phyloP scores from a whole-genome alignment of 2,329 filamentous ascomycete genomes.

The Trichoderma cornu-damae region DNA sequence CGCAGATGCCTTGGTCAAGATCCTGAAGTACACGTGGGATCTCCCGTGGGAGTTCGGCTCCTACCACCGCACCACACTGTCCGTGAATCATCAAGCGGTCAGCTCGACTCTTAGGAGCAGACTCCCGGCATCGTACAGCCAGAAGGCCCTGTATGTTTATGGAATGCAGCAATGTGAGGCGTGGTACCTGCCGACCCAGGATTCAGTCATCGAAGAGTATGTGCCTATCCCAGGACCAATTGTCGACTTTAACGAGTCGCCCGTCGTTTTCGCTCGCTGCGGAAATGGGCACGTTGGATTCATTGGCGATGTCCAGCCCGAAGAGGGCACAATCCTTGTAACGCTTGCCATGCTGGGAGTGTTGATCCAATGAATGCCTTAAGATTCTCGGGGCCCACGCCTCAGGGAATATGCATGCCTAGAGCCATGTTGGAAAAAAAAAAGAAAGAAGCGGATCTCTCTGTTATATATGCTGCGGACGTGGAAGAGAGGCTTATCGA shows the following conservation, averaged over 20 bases:
- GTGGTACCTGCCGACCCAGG: conserved; percentile 24
- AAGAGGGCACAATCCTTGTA: conserved; percentile 24
- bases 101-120: conserved; percentile 5
- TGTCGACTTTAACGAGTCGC: conserved; percentile 18
- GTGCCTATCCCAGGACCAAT: conserved; percentile 1
- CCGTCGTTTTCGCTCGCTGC: conserved; percentile 26
- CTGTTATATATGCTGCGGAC: background rate
- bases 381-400: background rate
- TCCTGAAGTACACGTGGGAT: conserved; percentile 14
- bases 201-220: conserved; percentile 9
- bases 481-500: background rate
- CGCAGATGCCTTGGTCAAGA: background rate
- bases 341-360: conserved; percentile 30
- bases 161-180: conserved; percentile 23
- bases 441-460: background rate
- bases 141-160: conserved; percentile 26
- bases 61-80: conserved; percentile 24
- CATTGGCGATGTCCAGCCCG: conserved; percentile 29
- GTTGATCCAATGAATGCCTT: background rate
- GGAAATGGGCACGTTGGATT: conserved; percentile 30
- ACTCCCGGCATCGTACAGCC: conserved; percentile 26
- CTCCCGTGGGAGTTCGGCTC: conserved; percentile 24
- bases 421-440: background rate
- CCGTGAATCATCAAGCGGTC: conserved; percentile 23
- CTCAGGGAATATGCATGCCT: background rate